phyloP scores from a whole-genome alignment of 106 monocot genomes.

The Vanilla planifolia region DNA sequence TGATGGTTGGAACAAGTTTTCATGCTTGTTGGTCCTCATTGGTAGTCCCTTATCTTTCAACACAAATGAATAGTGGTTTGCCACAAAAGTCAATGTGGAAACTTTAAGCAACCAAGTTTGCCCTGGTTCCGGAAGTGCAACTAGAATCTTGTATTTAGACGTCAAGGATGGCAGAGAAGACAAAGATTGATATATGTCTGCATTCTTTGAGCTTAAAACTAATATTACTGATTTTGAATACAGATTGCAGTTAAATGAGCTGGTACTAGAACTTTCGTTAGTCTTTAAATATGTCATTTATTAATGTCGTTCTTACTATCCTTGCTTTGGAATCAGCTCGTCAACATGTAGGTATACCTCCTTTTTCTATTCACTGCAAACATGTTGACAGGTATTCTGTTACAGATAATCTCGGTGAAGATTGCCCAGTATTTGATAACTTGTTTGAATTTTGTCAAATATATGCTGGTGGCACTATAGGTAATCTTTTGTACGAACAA shows the following conservation, averaged over 20 bases:
- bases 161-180: too few species aligned
- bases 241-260: too few species aligned
- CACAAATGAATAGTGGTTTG: not conserved
- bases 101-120: too few species aligned
- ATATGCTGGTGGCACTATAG: constrained; percentile 96
- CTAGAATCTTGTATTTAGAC: too few species aligned
- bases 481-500: constrained; percentile 21
- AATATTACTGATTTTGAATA: too few species aligned
- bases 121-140: too few species aligned
- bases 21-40: not conserved
- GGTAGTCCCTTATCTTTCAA: not conserved
- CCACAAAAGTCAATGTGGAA: not conserved
- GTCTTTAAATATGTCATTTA: too few species aligned
- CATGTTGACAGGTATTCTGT: constrained; percentile 12
- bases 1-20: too few species aligned
- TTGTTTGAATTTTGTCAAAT: constrained; percentile 98
- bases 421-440: constrained; percentile 98
- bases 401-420: constrained; percentile 91
- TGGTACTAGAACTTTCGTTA: too few species aligned
- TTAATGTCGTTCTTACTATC: too few species aligned
- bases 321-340: not conserved
- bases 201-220: too few species aligned
- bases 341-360: not conserved
- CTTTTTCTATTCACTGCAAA: constrained; percentile 1
- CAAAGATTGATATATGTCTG: too few species aligned